Base-by-base conservation (phyloP, 257 asterid species). In the Parsonsia alboflavescens region DNA sequence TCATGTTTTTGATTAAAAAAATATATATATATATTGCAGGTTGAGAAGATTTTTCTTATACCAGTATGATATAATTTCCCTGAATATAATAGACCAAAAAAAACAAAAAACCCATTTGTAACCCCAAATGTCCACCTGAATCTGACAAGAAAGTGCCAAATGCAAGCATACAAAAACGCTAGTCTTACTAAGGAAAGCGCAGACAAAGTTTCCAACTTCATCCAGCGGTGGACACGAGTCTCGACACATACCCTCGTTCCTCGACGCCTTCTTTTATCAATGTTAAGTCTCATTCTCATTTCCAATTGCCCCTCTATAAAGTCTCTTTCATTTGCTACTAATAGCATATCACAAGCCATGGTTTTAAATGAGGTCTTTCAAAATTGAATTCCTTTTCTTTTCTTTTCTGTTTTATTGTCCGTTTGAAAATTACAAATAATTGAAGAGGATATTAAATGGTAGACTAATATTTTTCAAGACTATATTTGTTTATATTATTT, bases 61-160 rank as follows among this genome's bases (percentile, higher is more conserved):
- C n/a, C n/a, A n/a, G n/a, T n/a, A n/a, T n/a, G n/a, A n/a, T n/a
- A n/a, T n/a, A n/a, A n/a, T n/a, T n/a, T n/a, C n/a, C n/a, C n/a
- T n/a, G n/a, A n/a, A n/a, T n/a, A 41, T 41, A 41, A 6, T 2
- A 41, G 44, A 41, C 3, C 6, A 41, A 41, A 41, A 41, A 6
- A 41, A 41, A 41, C 67, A 36, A 2, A n/a, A n/a, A 16, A 2
- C 19, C 12, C 48, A 33, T 53, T 7, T 6, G 58, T 17, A 5
- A 33, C 26, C 6, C 8, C 49, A 17, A 33, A 13, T 17, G 46
- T 8, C 46, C 4, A 64, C 36, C 15, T 19, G 70, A 64, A 61
- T 45, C 89, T 83, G 89, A 86, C 96, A 89, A 85, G 86, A 89
- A 86, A 75, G 72, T 70, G 96, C 84, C 90, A 89, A 85, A 83